Evolutionary conservation across 306 rosid species (phyloP).

Genomic region (Citrullus mucosospermus): DNA sequence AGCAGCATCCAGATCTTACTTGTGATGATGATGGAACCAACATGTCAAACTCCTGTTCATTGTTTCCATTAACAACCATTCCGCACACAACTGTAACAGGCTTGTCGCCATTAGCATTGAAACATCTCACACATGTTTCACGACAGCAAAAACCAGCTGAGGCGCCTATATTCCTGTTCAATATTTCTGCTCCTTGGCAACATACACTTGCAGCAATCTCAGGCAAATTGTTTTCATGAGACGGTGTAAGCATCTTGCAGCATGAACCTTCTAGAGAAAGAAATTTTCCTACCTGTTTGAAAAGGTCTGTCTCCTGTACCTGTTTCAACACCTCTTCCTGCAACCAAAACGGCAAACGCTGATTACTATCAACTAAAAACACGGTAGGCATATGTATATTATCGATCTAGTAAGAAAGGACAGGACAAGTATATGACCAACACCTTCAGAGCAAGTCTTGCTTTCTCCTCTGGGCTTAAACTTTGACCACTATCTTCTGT

Average conservation of each 20-base stretch:
- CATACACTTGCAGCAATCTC: constrained; percentile 70
- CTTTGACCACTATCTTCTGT: constrained; percentile 57
- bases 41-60: constrained; percentile 61
- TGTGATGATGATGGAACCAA: constrained; percentile 55
- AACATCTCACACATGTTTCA: constrained; percentile 57
- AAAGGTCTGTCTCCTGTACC: constrained; percentile 69
- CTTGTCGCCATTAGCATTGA: constrained; percentile 46
- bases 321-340: constrained; percentile 77
- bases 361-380: background rate
- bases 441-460: constrained; percentile 77
- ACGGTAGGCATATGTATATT: background rate
- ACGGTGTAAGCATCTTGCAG: constrained; percentile 13
- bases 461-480: constrained; percentile 75
- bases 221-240: constrained; percentile 32
- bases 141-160: constrained; percentile 44
- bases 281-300: constrained; percentile 49
- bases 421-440: background rate
- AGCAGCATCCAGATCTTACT: constrained; percentile 26
- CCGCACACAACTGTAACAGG: constrained; percentile 60
- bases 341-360: constrained; percentile 8
- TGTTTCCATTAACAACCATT: constrained; percentile 50
- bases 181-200: constrained; percentile 83
- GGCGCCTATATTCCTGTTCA: constrained; percentile 35
- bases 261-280: constrained; percentile 32
- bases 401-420: background rate